These are phyloP conservation scores for Stereocaulon alpinum DNA, from an alignment of 495 filamentous ascomycete genomes.

Conservation along the genomic window DNA sequence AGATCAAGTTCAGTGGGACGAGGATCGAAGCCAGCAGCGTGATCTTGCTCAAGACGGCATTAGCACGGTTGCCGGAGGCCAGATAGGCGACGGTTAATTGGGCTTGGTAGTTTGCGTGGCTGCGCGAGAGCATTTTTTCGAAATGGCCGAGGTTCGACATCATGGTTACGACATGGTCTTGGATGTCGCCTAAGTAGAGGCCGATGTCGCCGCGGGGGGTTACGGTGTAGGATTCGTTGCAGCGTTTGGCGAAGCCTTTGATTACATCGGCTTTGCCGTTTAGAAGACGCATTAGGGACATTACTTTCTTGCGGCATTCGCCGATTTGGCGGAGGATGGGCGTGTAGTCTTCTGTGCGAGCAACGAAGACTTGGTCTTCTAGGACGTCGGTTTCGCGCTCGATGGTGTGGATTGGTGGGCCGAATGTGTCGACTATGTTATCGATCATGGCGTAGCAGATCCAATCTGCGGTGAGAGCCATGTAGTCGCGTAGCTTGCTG, in stretches of 20 bases:
- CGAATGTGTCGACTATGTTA: constrained; percentile 94
- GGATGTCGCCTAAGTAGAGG: constrained; percentile 90
- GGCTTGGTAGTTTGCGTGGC: constrained; percentile 93
- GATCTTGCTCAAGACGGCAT: constrained; percentile 82
- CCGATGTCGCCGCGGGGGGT: constrained; percentile 93
- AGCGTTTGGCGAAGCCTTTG: constrained; percentile 92
- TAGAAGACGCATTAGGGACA: constrained; percentile 82
- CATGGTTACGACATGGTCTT: constrained; percentile 99
- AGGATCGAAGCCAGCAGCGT: constrained; percentile 92
- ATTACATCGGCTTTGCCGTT: constrained; percentile 97
- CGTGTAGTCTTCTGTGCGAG: constrained; percentile 78
- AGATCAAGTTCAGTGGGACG: constrained; percentile 92
- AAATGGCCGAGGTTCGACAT: constrained; percentile 91
- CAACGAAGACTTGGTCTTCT: constrained; percentile 88
- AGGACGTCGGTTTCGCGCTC: constrained; percentile 85
- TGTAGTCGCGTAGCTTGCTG: constrained; percentile 83
- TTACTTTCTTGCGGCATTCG: constrained; percentile 83
- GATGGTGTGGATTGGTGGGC: constrained; percentile 73
- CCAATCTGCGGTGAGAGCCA: constrained; percentile 89
- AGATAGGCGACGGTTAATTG: constrained; percentile 88
- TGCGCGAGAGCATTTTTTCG: constrained; percentile 91
- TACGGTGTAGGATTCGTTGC: constrained; percentile 91
- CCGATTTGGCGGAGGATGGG: constrained; percentile 80
- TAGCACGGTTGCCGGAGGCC: constrained; percentile 66
- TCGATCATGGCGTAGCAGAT: constrained; percentile 99